Evolutionary conservation across 1,284 basidiomycete species (phyloP), one percentile per base, ranked within the genome.

Genomic region (Sphaerobolus stellatus): DNA sequence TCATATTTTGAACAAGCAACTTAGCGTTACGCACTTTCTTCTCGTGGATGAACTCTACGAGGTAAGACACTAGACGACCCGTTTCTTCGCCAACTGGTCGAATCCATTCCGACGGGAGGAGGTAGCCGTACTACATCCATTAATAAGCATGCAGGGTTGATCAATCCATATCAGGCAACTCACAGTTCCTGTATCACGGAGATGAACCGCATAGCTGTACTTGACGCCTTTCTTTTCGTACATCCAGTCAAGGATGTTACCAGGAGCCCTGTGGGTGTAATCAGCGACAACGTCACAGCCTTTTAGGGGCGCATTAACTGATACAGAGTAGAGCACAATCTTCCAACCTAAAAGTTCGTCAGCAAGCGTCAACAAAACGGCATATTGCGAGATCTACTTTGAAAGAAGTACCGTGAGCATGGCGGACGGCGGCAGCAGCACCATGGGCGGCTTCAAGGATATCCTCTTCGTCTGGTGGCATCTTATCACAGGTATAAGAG

Each of bases 151-250:
- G 24, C 18, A 34, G 56, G 29, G 45, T 48, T n/a, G 30, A 22
- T 18, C 6, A 43, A 6, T 43, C 9, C 3, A 14, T 43, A 11
- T 43, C 11, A n/a, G 41, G 18, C 20, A 8, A 75, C 86, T 62
- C 62, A 90, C 88, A 2, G 88, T 89, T 11, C 90, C 92, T 0
- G 88, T 91, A 71, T 94, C 92, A 46, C 92, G 72, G 54, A 95
- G 68, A 66, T 93, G 89, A 7, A 83, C 80, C 2, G 84, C 84
- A 68, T 88, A 95, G 1, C 84, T 79, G 74, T 86, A 93, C 61
- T 90, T 85, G 60, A 91, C 79, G 28, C 81, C 77, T 4, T 75
- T 77, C 5, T 74, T 71, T 33, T 77, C 79, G 67, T 92, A 92
- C 70, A 86, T 80, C 78, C 84, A 92, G 62, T 92, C 88, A 25